phyloP scores from a whole-genome alignment of 768 basidiomycete species.

The Antrodiella citrinella region DNA sequence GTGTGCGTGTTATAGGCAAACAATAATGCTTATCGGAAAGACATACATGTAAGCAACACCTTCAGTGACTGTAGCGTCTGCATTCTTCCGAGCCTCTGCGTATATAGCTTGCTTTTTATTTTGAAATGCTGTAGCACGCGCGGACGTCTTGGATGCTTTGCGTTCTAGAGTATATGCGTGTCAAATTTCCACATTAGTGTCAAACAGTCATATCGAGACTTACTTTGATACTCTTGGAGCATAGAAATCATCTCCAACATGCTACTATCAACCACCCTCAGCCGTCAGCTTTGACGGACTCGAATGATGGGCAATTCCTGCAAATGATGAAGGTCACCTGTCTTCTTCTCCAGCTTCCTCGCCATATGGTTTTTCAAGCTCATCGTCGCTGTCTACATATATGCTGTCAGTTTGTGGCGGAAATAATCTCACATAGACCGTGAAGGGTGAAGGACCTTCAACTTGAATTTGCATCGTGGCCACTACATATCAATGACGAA shows the following conservation, averaged over 20 bases:
- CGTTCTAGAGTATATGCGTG: slow-evolving; percentile 12
- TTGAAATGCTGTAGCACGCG: slow-evolving; percentile 15
- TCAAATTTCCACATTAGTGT: no score
- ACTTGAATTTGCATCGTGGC: no score
- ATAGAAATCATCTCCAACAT: slow-evolving; percentile 21
- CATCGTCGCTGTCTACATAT: no score
- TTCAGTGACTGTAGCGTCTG: slow-evolving; percentile 10
- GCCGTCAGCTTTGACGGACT: neutral
- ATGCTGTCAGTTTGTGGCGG: no score
- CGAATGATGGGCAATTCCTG: no score
- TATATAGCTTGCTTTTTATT: slow-evolving; percentile 18
- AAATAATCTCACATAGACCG: no score
- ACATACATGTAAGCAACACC: slow-evolving; percentile 17
- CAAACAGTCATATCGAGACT: neutral
- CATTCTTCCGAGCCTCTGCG: slow-evolving; percentile 15
- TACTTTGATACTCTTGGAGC: slow-evolving; percentile 21
- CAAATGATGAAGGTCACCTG: slow-evolving; percentile 3
- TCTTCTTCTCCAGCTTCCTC: slow-evolving; percentile 12
- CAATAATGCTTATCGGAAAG: no score
- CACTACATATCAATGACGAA: no score
- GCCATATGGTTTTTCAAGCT: no score
- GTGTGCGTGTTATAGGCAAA: no score
- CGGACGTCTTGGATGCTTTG: slow-evolving; percentile 16
- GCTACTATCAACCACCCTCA: slow-evolving; percentile 1
- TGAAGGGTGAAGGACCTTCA: no score